Evolutionary conservation across 306 rosid genomes (phyloP).

Genomic region (Vigna reflexopilosa): DNA sequence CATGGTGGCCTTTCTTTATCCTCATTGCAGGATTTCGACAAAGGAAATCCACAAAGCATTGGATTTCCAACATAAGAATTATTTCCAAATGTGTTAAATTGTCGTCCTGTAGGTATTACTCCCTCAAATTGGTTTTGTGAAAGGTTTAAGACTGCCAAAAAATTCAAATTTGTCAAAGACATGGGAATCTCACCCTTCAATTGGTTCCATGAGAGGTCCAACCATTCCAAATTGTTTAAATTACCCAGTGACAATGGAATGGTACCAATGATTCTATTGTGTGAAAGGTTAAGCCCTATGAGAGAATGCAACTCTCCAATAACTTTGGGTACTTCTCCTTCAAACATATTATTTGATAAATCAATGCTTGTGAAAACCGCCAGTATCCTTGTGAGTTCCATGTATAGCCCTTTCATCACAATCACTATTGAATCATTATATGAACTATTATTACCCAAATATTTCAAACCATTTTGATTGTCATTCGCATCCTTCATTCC

Average conservation of each 20-base stretch:
- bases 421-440: slow-evolving; percentile 33
- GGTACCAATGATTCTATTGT: slow-evolving; percentile 28
- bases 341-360: slow-evolving; percentile 47
- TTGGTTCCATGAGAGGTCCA: slow-evolving; percentile 52
- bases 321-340: slow-evolving; percentile 39
- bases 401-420: slow-evolving; percentile 11
- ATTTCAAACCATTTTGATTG: not conserved
- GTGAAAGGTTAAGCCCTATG: slow-evolving; percentile 45
- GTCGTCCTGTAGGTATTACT: slow-evolving; percentile 42
- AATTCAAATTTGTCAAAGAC: slow-evolving; percentile 36
- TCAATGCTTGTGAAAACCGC: slow-evolving; percentile 40
- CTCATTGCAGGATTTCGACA: slow-evolving; percentile 11
- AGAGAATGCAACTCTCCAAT: slow-evolving; percentile 44
- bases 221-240: slow-evolving; percentile 40
- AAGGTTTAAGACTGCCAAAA: slow-evolving; percentile 26
- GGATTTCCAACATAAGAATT: slow-evolving; percentile 43
- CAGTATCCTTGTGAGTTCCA: slow-evolving; percentile 2
- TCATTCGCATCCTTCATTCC: slow-evolving; percentile 38
- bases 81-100: slow-evolving; percentile 47
- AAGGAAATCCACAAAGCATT: slow-evolving; percentile 45
- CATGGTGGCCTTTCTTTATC: not conserved
- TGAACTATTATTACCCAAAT: fast-evolving
- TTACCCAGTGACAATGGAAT: not conserved
- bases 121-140: slow-evolving; percentile 44
- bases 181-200: slow-evolving; percentile 35